A percentile compares a stretch with the other conserved stretches of the same genome.
phyloP scores from a whole-genome alignment of 1,139 yeast genomes.

The Meyerozyma smithsonii region DNA sequence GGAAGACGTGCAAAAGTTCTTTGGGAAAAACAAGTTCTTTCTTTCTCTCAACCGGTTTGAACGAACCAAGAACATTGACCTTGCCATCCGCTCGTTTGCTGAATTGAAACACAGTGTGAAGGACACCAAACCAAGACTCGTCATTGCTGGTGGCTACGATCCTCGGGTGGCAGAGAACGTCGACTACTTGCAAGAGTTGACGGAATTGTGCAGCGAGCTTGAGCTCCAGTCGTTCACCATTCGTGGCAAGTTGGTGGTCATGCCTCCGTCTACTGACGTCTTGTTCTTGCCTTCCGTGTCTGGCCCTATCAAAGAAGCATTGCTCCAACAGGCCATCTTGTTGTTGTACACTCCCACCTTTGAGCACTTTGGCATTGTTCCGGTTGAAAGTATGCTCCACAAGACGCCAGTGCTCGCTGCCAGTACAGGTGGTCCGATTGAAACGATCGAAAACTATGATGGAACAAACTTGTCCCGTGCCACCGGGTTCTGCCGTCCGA shows the following conservation, averaged over 20 bases:
- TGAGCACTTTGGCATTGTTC: slow-evolving; percentile 98
- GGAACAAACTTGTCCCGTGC: slow-evolving; percentile 37
- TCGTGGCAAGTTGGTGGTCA: slow-evolving; percentile 36
- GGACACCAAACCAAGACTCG: slow-evolving; percentile 37
- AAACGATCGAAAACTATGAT: slow-evolving; percentile 55
- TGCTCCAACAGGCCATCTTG: slow-evolving; percentile 54
- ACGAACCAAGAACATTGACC: slow-evolving; percentile 71
- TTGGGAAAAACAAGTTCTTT: slow-evolving; percentile 39
- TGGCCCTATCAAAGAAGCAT: slow-evolving; percentile 57
- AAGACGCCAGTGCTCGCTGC: slow-evolving; percentile 84
- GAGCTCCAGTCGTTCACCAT: slow-evolving; percentile 46
- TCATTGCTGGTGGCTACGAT: slow-evolving; percentile 94
- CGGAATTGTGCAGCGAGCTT: slow-evolving; percentile 41
- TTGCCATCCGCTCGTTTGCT: slow-evolving; percentile 69
- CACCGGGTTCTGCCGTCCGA: slow-evolving; percentile 73
- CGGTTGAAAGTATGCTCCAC: slow-evolving; percentile 86
- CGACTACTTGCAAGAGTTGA: slow-evolving; percentile 60
- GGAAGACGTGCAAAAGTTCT: slow-evolving; percentile 29
- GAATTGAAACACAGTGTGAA: slow-evolving; percentile 21
- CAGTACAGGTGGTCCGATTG: slow-evolving; percentile 90
- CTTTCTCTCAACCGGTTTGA: slow-evolving; percentile 87
- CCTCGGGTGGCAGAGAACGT: slow-evolving; percentile 70
- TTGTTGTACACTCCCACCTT: slow-evolving; percentile 83
- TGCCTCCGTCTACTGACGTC: slow-evolving; percentile 45
- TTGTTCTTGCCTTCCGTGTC: slow-evolving; percentile 79